A percentile compares a stretch with the other conserved stretches of the same genome.
Evolutionary conservation across 1,284 basidiomycete genomes (phyloP).

Genomic region (Kalmanozyma brasiliensis): DNA sequence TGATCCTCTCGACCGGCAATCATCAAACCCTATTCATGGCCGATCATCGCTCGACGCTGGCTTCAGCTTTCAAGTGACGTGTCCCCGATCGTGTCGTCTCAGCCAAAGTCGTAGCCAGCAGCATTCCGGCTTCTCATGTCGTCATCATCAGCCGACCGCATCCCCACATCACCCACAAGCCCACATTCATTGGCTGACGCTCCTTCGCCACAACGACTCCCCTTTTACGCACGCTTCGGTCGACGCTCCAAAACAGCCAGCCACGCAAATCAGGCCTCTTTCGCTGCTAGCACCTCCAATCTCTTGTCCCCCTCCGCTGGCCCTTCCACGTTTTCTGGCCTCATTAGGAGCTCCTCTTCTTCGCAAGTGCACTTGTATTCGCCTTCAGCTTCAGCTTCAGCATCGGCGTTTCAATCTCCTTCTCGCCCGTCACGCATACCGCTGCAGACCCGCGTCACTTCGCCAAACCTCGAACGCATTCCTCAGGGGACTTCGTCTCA

Average conservation of each 20-base stretch:
- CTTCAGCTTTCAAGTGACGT: not conserved
- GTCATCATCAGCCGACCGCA: constrained; percentile 11
- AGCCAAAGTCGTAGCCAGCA: constrained; percentile 1
- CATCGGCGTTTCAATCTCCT: constrained; percentile 1
- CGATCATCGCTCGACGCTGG: not conserved
- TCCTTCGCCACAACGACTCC: constrained; percentile 9
- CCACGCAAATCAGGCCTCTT: constrained; percentile 16
- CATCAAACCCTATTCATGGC: constrained; percentile 1
- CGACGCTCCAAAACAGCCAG: constrained; percentile 30
- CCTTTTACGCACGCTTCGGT: constrained; percentile 25
- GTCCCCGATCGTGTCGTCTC: not conserved
- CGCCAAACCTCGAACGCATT: constrained; percentile 8
- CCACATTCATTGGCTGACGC: constrained; percentile 2
- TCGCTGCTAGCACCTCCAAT: constrained; percentile 44
- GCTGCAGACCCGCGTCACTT: constrained; percentile 9
- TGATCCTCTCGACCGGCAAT: not conserved
- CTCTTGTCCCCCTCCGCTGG: constrained; percentile 16
- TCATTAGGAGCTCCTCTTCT: constrained; percentile 36
- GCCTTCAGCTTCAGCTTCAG: not conserved
- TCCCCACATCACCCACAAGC: constrained; percentile 3
- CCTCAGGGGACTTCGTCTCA: constrained; percentile 1
- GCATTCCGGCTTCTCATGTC: constrained; percentile 13
- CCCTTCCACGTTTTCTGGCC: constrained; percentile 17
- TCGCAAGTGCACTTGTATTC: constrained; percentile 28
- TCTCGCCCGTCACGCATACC: constrained; percentile 17